Conservation (phyloP, 106 monocot genomes). For the Acanthochlamys bracteata region DNA sequence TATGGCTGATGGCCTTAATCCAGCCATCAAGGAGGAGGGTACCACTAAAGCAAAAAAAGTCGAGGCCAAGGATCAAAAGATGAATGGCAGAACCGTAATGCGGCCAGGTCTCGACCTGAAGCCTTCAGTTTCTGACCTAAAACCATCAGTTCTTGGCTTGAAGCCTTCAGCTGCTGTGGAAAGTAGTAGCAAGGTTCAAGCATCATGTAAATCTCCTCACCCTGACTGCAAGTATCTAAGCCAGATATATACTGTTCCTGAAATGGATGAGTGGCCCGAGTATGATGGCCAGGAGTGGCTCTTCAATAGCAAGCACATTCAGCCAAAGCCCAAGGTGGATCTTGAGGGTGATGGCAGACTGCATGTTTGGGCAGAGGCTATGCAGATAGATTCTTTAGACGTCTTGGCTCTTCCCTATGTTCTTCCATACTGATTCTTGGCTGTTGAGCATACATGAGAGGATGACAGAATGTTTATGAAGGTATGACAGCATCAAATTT, state of each 20-base stretch:
- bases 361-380: conserved; percentile 51
- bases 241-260: conserved; percentile 38
- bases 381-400: conserved; percentile 37
- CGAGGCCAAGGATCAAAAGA: conserved; percentile 22
- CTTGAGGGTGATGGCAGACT: conserved; percentile 12
- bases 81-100: conserved; percentile 27
- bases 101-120: conserved; percentile 9
- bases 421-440: conserved; percentile 44
- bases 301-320: conserved; percentile 14
- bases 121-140: not conserved
- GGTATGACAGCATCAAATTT: conserved; percentile 14
- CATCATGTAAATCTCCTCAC: conserved; percentile 30
- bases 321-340: conserved; percentile 4
- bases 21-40: conserved; percentile 19
- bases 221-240: conserved; percentile 51
- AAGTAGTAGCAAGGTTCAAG: conserved; percentile 11
- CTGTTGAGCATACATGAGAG: not conserved
- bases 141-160: conserved; percentile 4
- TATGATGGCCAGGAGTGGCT: conserved; percentile 58
- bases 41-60: conserved; percentile 9
- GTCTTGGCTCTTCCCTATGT: conserved; percentile 71
- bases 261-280: conserved; percentile 44
- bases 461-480: not conserved
- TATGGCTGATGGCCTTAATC: conserved; percentile 1
- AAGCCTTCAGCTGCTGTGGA: not conserved